These are phyloP conservation scores for Brassica incana DNA, from an alignment of 345 rosid genomes.

Conservation along the genomic window DNA sequence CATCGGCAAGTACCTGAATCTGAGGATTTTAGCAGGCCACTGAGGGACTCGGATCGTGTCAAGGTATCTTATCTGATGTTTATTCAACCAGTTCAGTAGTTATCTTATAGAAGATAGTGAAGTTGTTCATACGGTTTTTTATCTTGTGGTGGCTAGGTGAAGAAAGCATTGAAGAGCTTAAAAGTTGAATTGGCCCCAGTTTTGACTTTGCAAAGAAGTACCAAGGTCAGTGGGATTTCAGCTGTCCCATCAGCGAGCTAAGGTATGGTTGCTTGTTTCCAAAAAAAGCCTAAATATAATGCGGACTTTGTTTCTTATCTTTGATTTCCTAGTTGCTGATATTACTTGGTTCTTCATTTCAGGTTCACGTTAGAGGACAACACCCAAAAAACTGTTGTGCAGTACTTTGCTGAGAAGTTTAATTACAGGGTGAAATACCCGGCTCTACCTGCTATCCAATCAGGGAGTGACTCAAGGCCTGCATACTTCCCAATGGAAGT, in stretches of 20 bases:
- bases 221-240: slow-evolving; percentile 54
- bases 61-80: slow-evolving; percentile 44
- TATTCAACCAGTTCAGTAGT: not conserved
- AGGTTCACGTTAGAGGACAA: slow-evolving; percentile 61
- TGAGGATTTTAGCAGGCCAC: slow-evolving; percentile 44
- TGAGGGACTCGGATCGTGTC: slow-evolving; percentile 54
- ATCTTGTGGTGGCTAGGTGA: slow-evolving; percentile 45
- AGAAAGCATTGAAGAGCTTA: slow-evolving; percentile 52
- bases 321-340: not conserved
- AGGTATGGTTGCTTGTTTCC: slow-evolving; percentile 44
- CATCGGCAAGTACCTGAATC: slow-evolving; percentile 40
- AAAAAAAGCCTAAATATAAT: not conserved
- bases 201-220: slow-evolving; percentile 20
- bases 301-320: not conserved
- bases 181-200: slow-evolving; percentile 47
- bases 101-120: not conserved
- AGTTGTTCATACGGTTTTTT: not conserved
- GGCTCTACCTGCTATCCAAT: slow-evolving; percentile 57
- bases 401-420: slow-evolving; percentile 58
- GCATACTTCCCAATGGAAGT: slow-evolving; percentile 83
- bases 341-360: slow-evolving; percentile 6
- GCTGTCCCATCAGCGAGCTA: slow-evolving; percentile 41
- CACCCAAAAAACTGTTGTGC: slow-evolving; percentile 40
- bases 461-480: slow-evolving; percentile 65
- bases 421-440: slow-evolving; percentile 35